A percentile compares a stretch with the other conserved stretches of the same genome.
Evolutionary conservation across 2,329 filamentous ascomycete genomes (phyloP).

Genomic region (Aureobasidium pullulans): DNA sequence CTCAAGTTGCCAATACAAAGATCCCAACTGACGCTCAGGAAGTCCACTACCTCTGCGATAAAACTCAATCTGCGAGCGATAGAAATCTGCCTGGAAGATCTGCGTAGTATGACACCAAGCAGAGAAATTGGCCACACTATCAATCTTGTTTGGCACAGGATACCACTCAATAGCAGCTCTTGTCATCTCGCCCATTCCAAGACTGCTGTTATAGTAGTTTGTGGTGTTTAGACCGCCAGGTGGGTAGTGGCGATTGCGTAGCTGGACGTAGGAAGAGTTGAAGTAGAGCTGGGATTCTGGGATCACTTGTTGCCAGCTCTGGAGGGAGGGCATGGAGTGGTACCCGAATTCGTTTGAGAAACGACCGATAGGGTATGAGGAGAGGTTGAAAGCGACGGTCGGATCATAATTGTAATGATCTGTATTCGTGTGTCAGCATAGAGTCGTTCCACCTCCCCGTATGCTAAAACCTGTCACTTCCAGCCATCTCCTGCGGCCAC

Average conservation of each 20-base stretch:
- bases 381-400: constrained; percentile 46
- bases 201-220: constrained; percentile 37
- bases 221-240: constrained; percentile 40
- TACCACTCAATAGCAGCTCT: constrained; percentile 50
- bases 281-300: constrained; percentile 46
- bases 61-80: constrained; percentile 53
- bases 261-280: constrained; percentile 49
- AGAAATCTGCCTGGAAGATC: constrained; percentile 58
- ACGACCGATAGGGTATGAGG: constrained; percentile 49
- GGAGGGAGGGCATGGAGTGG: constrained; percentile 54
- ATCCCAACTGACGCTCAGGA: constrained; percentile 52
- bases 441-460: neutral
- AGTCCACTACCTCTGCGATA: constrained; percentile 53
- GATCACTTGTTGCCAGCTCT: constrained; percentile 51
- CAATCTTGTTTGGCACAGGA: constrained; percentile 46
- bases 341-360: constrained; percentile 60
- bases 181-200: constrained; percentile 53
- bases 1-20: constrained; percentile 59
- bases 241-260: constrained; percentile 55
- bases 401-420: constrained; percentile 55
- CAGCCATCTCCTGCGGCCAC: too few relatives aligned
- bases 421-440: neutral
- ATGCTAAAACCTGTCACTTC: too few relatives aligned
- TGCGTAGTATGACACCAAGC: constrained; percentile 57
- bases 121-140: constrained; percentile 51